A percentile compares a stretch with the other conserved stretches of the same genome.
Evolutionary conservation across 2,329 filamentous ascomycete genomes (phyloP).

Genomic region (Cercospora zeina): DNA sequence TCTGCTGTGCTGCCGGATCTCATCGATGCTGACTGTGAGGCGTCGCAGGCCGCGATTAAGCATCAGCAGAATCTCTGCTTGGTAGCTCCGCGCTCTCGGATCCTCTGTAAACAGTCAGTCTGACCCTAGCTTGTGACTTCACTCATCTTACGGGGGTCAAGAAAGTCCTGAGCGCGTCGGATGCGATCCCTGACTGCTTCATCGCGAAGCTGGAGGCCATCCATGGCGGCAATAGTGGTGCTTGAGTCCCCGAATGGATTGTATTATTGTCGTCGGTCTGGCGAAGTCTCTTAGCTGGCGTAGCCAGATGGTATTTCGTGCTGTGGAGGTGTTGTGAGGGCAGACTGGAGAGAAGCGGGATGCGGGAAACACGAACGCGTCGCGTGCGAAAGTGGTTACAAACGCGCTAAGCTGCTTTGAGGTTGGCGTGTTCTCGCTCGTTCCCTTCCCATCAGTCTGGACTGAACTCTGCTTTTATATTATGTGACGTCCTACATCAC

Average conservation of each 20-base stretch:
- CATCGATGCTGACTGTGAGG: slow-evolving; percentile 70
- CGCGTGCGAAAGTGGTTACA: slow-evolving; percentile 14
- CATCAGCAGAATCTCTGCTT: slow-evolving; percentile 81
- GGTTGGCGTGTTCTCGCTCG: background rate
- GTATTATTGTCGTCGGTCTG: background rate
- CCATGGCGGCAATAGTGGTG: slow-evolving; percentile 55
- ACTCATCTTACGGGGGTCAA: slow-evolving; percentile 79
- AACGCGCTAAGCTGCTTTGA: background rate
- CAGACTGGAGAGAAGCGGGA: background rate
- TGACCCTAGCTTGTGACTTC: background rate
- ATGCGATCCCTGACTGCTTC: slow-evolving; percentile 81
- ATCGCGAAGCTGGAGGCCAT: slow-evolving; percentile 74
- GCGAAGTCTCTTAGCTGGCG: background rate
- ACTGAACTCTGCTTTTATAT: no score
- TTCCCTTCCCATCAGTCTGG: no score
- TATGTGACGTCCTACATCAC: background rate
- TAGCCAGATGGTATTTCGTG: background rate
- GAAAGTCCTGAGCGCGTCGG: slow-evolving; percentile 84
- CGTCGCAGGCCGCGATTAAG: slow-evolving; percentile 62
- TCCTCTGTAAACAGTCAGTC: slow-evolving; percentile 49
- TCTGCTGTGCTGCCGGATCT: slow-evolving; percentile 81
- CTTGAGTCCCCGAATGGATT: background rate
- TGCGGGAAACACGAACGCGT: slow-evolving; percentile 14
- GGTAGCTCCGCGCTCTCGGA: slow-evolving; percentile 69
- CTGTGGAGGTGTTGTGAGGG: background rate